A percentile compares a stretch with the other conserved stretches of the same genome.
phyloP scores from a whole-genome alignment of 2,329 filamentous ascomycete species.

The Nemania sp. region DNA sequence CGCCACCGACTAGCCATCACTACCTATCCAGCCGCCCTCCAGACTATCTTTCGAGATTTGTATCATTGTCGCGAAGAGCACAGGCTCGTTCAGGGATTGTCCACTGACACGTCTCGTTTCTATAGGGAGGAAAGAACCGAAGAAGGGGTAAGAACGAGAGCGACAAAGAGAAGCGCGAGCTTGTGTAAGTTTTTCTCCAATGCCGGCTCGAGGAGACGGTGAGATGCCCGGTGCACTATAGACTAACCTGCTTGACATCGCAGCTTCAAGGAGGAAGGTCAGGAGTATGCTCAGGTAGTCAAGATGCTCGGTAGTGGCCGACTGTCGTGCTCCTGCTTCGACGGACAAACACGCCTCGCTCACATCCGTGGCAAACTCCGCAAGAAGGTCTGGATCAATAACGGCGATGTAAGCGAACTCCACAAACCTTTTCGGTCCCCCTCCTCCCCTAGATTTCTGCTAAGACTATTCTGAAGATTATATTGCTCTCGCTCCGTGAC shows the following conservation, averaged over 20 bases:
- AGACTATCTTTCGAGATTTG: neutral
- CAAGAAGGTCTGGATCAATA: conserved; percentile 99
- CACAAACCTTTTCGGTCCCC: too few species aligned
- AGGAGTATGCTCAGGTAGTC: conserved; percentile 76
- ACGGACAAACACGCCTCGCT: conserved; percentile 80
- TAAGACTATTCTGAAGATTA: conserved; percentile 61
- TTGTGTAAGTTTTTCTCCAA: conserved; percentile 54
- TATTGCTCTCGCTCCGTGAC: conserved; percentile 83
- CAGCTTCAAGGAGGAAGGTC: conserved; percentile 93
- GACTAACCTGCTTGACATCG: conserved; percentile 2
- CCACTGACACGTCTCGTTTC: conserved; percentile 34
- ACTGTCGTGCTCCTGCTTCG: conserved; percentile 91
- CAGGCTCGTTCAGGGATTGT: neutral
- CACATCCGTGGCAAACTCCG: conserved; percentile 94
- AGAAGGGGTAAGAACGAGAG: conserved; percentile 99
- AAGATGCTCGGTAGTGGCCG: conserved; percentile 98
- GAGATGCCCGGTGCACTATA: neutral
- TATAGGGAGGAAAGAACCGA: conserved; percentile 95
- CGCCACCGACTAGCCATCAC: neutral
- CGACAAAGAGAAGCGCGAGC: conserved; percentile 98
- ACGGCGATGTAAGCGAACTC: conserved; percentile 47
- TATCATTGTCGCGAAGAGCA: conserved; percentile 18
- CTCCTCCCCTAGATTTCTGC: neutral
- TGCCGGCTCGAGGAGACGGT: too few species aligned
- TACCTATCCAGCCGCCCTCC: too few species aligned